phyloP scores from a whole-genome alignment of 2,329 filamentous ascomycete species.

The Paracamarosporium sp. region DNA sequence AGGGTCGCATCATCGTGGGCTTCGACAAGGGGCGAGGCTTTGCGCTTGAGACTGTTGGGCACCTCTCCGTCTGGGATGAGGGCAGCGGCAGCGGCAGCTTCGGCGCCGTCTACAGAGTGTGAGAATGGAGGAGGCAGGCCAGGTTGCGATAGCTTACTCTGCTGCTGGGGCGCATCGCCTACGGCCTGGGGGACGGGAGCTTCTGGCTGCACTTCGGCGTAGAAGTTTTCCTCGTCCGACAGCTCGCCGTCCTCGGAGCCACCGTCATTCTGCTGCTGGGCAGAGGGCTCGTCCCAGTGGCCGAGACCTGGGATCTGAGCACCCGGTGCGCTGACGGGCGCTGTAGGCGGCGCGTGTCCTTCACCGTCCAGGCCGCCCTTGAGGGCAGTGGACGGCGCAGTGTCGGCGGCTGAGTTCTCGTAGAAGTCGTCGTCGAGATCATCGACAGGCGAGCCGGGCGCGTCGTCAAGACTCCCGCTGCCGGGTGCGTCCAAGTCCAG shows the following conservation, averaged over 20 bases:
- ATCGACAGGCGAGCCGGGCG: slow-evolving; percentile 48
- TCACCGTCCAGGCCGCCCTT: slow-evolving; percentile 5
- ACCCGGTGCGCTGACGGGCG: slow-evolving; percentile 29
- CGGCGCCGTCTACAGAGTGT: slow-evolving; percentile 30
- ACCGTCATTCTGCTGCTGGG: slow-evolving; percentile 27
- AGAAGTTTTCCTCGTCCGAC: slow-evolving; percentile 37
- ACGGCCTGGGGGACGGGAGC: slow-evolving; percentile 20
- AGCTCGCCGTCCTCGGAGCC: slow-evolving; percentile 43
- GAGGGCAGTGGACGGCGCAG: slow-evolving; percentile 18
- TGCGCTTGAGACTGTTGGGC: slow-evolving; percentile 6
- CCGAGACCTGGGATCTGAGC: slow-evolving; percentile 44
- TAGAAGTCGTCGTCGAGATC: slow-evolving; percentile 50
- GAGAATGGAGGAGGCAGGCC: slow-evolving; percentile 26
- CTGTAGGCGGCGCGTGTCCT: slow-evolving; percentile 17
- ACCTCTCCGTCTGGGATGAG: slow-evolving; percentile 18
- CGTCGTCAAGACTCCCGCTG: slow-evolving; percentile 42
- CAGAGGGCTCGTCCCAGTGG: slow-evolving; percentile 31
- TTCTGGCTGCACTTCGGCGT: slow-evolving; percentile 32
- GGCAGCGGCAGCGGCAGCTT: slow-evolving; percentile 18
- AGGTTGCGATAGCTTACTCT: slow-evolving; percentile 33
- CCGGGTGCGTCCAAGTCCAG: slow-evolving; percentile 46
- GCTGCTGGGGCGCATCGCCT: slow-evolving; percentile 29
- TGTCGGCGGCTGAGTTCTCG: slow-evolving; percentile 38
- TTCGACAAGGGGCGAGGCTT: slow-evolving; percentile 3
- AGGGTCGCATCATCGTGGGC: neutral